Conservation (phyloP, 179 eudicot genomes). For the Beta lomatogona region DNA sequence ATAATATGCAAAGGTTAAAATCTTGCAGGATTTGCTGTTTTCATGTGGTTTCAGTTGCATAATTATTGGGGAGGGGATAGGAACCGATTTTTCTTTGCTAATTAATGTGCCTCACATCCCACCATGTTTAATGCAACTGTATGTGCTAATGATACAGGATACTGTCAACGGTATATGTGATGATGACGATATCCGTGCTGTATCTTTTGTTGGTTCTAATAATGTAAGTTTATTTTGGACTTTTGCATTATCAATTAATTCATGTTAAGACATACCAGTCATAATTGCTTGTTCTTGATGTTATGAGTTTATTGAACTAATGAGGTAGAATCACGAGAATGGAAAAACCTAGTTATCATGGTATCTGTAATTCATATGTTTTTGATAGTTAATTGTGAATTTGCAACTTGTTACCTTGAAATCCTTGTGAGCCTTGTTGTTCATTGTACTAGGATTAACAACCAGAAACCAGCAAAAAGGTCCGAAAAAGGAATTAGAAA, state of each 20-base stretch:
- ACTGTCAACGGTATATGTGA: conserved; percentile 89
- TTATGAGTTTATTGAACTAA: not conserved
- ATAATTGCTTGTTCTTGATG: not conserved
- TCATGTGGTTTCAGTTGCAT: not conserved
- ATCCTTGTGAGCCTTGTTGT: no score
- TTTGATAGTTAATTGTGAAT: not conserved
- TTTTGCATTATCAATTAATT: not conserved
- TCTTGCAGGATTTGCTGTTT: not conserved
- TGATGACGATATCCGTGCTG: conserved; percentile 79
- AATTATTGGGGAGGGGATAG: not conserved
- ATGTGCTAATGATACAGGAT: conserved; percentile 56
- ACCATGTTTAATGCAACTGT: not conserved
- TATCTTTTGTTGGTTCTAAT: conserved; percentile 95
- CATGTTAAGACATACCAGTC: not conserved
- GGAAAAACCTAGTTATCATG: not conserved
- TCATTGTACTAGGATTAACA: no score
- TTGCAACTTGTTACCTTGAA: no score
- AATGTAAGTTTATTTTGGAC: conserved; percentile 41
- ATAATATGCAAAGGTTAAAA: not conserved
- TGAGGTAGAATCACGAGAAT: no score
- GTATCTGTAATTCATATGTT: not conserved
- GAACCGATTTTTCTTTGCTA: not conserved
- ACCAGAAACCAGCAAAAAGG: no score
- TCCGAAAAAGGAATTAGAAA: no score
- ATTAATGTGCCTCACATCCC: not conserved